These are phyloP conservation scores for Ceratobasidium papillatum DNA, from an alignment of 1,284 basidiomycete species.

Conservation along the genomic window DNA sequence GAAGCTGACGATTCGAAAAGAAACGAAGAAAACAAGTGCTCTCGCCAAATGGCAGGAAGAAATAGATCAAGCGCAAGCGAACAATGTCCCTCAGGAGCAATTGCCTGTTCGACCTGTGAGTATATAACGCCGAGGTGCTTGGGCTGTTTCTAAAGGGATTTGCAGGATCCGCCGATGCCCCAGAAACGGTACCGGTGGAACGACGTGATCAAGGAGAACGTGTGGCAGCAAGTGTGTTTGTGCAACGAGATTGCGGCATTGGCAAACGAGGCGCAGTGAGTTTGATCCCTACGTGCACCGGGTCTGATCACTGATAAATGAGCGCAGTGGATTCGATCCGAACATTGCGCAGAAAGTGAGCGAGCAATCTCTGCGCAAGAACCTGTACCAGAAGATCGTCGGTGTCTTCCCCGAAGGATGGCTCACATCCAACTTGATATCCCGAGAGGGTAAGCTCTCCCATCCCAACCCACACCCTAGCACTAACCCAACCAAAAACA, in stretches of 20 bases:
- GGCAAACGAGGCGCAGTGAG: conserved; percentile 86
- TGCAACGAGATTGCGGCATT: conserved; percentile 81
- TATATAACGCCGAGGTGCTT: not conserved
- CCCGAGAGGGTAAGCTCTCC: conserved; percentile 56
- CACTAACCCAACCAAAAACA: not conserved
- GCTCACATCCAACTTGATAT: conserved; percentile 64
- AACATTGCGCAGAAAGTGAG: conserved; percentile 69
- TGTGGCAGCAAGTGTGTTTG: conserved; percentile 80
- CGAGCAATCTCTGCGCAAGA: conserved; percentile 79
- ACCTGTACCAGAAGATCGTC: conserved; percentile 82
- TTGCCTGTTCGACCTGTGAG: conserved; percentile 21
- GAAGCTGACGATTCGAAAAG: not conserved
- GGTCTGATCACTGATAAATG: not conserved
- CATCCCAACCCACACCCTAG: not conserved
- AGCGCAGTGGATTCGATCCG: conserved; percentile 66
- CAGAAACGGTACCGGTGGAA: conserved; percentile 75
- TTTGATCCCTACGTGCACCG: conserved; percentile 42
- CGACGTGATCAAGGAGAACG: conserved; percentile 74
- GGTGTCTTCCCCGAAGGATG: conserved; percentile 77
- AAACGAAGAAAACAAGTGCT: conserved; percentile 15
- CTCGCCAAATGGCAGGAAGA: conserved; percentile 39
- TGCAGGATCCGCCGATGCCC: conserved; percentile 52
- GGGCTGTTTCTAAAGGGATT: not conserved
- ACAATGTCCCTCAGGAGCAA: conserved; percentile 24
- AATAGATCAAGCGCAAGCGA: conserved; percentile 17